Evolutionary conservation across 2,329 filamentous ascomycete genomes (phyloP), one percentile per base, ranked within the genome.

Genomic region (Pestalotiopsis fici): DNA sequence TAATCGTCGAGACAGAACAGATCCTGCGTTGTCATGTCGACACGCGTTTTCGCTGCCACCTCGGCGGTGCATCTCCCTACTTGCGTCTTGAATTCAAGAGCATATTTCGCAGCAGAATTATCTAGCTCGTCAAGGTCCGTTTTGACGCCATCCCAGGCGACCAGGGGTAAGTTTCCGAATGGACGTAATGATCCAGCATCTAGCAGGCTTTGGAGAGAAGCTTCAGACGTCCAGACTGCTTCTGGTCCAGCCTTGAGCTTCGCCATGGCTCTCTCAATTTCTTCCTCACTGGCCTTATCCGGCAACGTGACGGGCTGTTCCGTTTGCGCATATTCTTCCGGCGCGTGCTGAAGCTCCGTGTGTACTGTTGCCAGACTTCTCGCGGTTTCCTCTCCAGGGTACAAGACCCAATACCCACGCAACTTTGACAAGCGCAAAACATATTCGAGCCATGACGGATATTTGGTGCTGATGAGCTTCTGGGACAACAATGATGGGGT

Each of bases 391-490:
- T 87, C 83, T 47, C 89, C 88, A 0, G 95, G 95, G 74, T 97
- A 97, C 0, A 97, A 79, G 65, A 93, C 89, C 72, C 87, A 89
- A 79, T 97, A 97, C 13, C 92, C 93, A 31, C 93, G 87, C 3
- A 90, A 87, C 13, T 91, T 88, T 70, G 93, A 91, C 18, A 98
- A 85, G 74, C 93, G 91, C 47, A 96, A 83, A 66, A 93, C 83
- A 71, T 94, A 90, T 78, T 97, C 76, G 11, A 78, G 66, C 77
- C 77, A 78, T 31, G 76, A 73, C 7, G 77, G 74, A 39, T 77
- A 68, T 35, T 74, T 70, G 25, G 71, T 77, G 64, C 74, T 76
- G 39, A 77, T 70, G n/a, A 69, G 25, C 66, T 92, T 93, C 27
- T 82, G 74, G 5, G 81, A 78, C 21, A 87, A 71, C 7, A 86